These are phyloP conservation scores for Glarea lozoyensis DNA, from an alignment of 495 filamentous ascomycete genomes.

Conservation along the genomic window DNA sequence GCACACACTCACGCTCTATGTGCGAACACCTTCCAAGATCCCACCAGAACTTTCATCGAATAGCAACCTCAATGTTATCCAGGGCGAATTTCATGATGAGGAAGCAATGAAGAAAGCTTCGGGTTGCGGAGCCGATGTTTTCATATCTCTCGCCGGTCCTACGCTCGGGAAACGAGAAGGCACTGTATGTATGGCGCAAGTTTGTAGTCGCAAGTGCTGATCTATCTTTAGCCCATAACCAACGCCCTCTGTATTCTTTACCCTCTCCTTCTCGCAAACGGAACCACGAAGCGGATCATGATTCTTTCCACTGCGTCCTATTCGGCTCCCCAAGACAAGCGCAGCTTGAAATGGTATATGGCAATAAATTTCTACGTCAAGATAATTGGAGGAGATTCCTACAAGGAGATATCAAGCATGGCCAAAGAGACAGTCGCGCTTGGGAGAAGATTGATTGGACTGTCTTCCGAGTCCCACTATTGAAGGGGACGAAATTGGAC, in stretches of 20 bases:
- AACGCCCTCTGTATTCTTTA: constrained; percentile 13
- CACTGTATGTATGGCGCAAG: constrained; percentile 4
- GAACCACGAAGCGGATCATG: constrained; percentile 10
- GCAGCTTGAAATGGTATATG: constrained; percentile 10
- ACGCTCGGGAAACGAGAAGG: constrained; percentile 13
- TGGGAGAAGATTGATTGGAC: constrained; percentile 15
- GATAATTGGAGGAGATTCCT: constrained; percentile 12
- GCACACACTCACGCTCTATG: constrained; percentile 12
- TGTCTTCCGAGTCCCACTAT: constrained; percentile 12
- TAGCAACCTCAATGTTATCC: constrained; percentile 5
- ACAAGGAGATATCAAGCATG: constrained; percentile 10
- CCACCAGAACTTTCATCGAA: constrained; percentile 12
- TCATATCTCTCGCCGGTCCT: constrained; percentile 16
- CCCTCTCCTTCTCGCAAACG: constrained; percentile 11
- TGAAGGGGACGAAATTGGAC: constrained; percentile 7
- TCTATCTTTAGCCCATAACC: constrained; percentile 10
- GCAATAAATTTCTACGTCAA: constrained; percentile 11
- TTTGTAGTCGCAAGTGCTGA: not conserved
- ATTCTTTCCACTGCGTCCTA: constrained; percentile 17
- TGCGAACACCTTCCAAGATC: constrained; percentile 15
- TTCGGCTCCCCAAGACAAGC: constrained; percentile 11
- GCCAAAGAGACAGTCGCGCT: constrained; percentile 13
- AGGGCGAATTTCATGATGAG: constrained; percentile 12
- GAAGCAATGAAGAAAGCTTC: constrained; percentile 15
- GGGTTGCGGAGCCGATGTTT: constrained; percentile 13